These are phyloP conservation scores for Ceriops zippeliana DNA, from an alignment of 345 rosid genomes.

Conservation along the genomic window DNA sequence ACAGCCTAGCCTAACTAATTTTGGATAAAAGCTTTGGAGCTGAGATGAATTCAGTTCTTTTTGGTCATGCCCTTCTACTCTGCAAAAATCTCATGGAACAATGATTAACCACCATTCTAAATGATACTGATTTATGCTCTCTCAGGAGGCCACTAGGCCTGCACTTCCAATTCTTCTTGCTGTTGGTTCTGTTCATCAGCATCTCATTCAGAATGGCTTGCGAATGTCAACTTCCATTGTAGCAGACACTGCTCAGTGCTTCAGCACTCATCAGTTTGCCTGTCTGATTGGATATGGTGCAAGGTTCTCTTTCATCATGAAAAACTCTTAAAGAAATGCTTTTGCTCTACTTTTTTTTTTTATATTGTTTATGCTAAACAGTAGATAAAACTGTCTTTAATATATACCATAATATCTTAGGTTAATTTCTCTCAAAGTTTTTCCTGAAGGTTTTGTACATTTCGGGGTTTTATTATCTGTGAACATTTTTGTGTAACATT, in stretches of 20 bases:
- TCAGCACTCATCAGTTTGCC: constrained; percentile 98
- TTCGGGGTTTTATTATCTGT: neutral
- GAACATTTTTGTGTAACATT: neutral
- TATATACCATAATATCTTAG: neutral
- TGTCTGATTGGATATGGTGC: constrained; percentile 99
- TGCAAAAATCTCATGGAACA: neutral
- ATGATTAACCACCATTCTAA: neutral
- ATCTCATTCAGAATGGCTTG: constrained; percentile 95
- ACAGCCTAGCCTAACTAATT: neutral
- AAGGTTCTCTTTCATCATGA: constrained; percentile 46
- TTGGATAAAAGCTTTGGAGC: neutral
- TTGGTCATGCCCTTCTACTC: constrained; percentile 6
- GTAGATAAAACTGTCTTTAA: neutral
- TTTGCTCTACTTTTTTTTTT: neutral
- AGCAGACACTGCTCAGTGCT: constrained; percentile 96
- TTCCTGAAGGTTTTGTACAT: neutral
- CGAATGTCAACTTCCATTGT: constrained; percentile 92
- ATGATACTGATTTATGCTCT: constrained; percentile 14
- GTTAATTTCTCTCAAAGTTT: neutral
- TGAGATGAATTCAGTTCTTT: neutral
- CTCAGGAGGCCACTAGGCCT: constrained; percentile 87
- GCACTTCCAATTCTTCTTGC: constrained; percentile 95
- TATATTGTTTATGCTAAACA: neutral
- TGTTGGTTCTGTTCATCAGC: constrained; percentile 97
- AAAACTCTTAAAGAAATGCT: neutral